Evolutionary conservation across 2,329 filamentous ascomycete species (phyloP), one percentile per base, ranked within the genome.

Genomic region (Claviceps maximensis): DNA sequence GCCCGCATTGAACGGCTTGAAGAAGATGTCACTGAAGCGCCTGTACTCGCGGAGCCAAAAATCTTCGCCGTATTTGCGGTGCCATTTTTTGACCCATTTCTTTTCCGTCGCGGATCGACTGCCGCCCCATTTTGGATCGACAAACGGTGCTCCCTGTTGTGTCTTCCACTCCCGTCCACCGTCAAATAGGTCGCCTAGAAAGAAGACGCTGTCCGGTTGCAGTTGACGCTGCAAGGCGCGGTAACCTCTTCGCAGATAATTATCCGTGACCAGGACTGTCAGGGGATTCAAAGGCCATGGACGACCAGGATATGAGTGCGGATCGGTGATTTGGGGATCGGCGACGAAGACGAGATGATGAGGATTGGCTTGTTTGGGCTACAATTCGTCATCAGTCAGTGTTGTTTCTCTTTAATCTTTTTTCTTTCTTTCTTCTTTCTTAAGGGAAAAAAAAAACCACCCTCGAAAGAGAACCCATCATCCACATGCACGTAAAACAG

Each of bases 161-260:
- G 90, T 91, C 59, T 84, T 86, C 93, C 93, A 98, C 72, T 98
- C 93, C 59, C 93, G 80, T 9, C 93, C 93, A 4, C 93, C 93
- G 64, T 98, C 93, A 62, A 98, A 96, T 1, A 98, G 73, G 64
- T 98, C 93, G 8, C 93, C 93, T 0, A 98, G 74, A 64, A 98
- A 97, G 64, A 96, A 80, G 1, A 95, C 74, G 17, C 87, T 90
- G 64, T 96, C 89, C 0, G 93, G 93, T n/a, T 80, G 79, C 15
- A 97, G 74, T 19, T 80, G 72, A 19, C 77, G 72, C 62, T 95
- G 89, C 54, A 97, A 77, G 51, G 84, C 78, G n/a, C 75, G 78
- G 66, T 94, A 97, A 9, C 86, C 83, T 44, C 90, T 82, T 42
- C 84, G 82, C 58, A 98, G 79, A 69, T 96, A 98, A 63, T 89